These are phyloP conservation scores for Bretschneidera sinensis DNA, from an alignment of 345 rosid genomes.

Conservation along the genomic window DNA sequence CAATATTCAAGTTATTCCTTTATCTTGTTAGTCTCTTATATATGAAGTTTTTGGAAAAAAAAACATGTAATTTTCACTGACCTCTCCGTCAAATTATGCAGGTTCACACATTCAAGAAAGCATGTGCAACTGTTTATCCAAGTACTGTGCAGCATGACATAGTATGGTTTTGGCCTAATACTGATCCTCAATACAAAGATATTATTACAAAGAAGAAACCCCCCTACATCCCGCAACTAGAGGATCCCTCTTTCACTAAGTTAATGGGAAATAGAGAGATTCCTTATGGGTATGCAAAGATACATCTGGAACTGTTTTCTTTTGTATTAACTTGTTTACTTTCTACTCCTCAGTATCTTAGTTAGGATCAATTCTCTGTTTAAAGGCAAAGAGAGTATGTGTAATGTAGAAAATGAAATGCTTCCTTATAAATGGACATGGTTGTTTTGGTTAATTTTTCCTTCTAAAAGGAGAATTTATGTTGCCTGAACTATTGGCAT, in stretches of 20 bases:
- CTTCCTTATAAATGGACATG: too few relatives aligned
- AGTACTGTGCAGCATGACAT: conserved; percentile 68
- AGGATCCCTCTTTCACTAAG: conserved; percentile 71
- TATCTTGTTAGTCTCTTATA: too few relatives aligned
- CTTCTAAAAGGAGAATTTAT: neutral
- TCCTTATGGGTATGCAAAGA: conserved; percentile 62
- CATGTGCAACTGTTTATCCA: conserved; percentile 75
- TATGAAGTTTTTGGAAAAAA: too few relatives aligned
- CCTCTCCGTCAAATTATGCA: conserved; percentile 20
- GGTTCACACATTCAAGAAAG: conserved; percentile 72
- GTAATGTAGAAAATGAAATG: too few relatives aligned
- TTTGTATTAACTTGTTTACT: neutral
- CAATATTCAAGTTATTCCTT: too few relatives aligned
- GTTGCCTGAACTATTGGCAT: too few relatives aligned
- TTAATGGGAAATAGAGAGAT: conserved; percentile 62
- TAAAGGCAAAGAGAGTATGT: too few relatives aligned
- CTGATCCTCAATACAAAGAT: conserved; percentile 66
- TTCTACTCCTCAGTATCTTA: neutral
- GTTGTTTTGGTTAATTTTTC: neutral
- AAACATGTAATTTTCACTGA: neutral
- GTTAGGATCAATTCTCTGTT: too few relatives aligned
- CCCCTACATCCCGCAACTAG: conserved; percentile 67
- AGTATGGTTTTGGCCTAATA: conserved; percentile 92
- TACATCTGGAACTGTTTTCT: neutral
- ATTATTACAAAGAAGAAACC: conserved; percentile 58